A percentile compares a stretch with the other conserved stretches of the same genome.
phyloP scores from a whole-genome alignment of 805 yeast genomes.

The Gaillardinia entomophila region DNA sequence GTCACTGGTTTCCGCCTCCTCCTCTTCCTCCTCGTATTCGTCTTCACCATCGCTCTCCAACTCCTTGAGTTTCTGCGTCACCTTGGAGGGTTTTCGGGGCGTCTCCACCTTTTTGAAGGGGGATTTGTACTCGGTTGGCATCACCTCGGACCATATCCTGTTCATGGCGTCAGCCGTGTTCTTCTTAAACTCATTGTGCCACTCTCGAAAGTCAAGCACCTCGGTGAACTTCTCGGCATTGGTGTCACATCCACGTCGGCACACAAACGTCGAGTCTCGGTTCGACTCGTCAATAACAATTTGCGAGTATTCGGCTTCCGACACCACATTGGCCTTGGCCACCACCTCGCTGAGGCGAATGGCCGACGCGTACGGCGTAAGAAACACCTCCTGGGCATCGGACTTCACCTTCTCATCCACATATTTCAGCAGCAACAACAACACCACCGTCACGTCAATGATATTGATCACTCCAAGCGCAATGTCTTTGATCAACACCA shows the following conservation, averaged over 20 bases:
- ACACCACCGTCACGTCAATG: conserved; percentile 43
- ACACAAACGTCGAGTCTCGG: conserved; percentile 25
- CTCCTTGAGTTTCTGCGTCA: conserved; percentile 2
- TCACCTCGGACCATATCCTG: too few species aligned
- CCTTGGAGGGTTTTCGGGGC: not conserved
- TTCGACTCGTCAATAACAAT: conserved; percentile 31
- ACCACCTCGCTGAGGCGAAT: conserved; percentile 39
- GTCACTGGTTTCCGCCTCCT: conserved; percentile 15
- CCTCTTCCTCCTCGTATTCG: conserved; percentile 14
- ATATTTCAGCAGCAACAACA: conserved; percentile 42
- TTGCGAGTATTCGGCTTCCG: conserved; percentile 23
- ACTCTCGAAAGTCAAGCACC: conserved; percentile 33
- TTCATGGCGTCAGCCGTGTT: conserved; percentile 14
- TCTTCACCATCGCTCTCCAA: conserved; percentile 4
- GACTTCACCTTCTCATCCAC: conserved; percentile 18
- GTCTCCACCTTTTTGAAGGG: not conserved
- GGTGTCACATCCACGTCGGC: conserved; percentile 38
- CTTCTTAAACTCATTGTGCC: conserved; percentile 13
- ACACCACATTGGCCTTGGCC: conserved; percentile 39
- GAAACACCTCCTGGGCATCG: conserved; percentile 40
- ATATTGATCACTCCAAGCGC: conserved; percentile 43
- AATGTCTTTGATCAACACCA: conserved; percentile 49
- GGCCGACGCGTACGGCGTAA: conserved; percentile 46
- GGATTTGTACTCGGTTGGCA: not conserved
- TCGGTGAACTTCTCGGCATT: conserved; percentile 27